A percentile compares a stretch with the other conserved stretches of the same genome.
Evolutionary conservation across 2,329 filamentous ascomycete genomes (phyloP).

Genomic region (Emmonsiellopsis sp.): DNA sequence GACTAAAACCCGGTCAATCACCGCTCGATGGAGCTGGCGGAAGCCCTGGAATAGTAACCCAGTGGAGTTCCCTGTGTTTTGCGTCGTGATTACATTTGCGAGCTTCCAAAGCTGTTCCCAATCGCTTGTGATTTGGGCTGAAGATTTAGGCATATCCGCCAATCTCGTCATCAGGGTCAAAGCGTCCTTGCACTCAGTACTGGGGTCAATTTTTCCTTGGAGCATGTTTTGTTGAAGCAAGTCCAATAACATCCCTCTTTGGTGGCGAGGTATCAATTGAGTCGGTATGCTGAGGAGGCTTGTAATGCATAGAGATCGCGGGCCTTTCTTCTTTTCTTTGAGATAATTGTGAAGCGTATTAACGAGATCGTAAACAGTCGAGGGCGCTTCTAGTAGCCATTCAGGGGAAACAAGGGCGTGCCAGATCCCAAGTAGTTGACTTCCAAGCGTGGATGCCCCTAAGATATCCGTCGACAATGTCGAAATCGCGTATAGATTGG

Average conservation of each 20-base stretch:
- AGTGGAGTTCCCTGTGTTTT: conserved; percentile 18
- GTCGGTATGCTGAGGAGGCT: conserved; percentile 30
- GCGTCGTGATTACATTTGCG: conserved; percentile 25
- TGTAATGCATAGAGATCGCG: conserved; percentile 23
- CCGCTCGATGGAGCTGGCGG: conserved; percentile 25
- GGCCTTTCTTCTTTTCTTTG: conserved; percentile 18
- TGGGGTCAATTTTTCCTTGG: conserved; percentile 16
- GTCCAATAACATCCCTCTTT: conserved; percentile 26
- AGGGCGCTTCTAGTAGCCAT: conserved; percentile 27
- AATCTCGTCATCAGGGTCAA: conserved; percentile 32
- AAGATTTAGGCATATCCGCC: conserved; percentile 30
- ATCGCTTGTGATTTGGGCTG: conserved; percentile 27
- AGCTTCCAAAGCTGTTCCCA: conserved; percentile 29
- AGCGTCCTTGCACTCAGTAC: conserved; percentile 19
- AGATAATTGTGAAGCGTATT: conserved; percentile 25
- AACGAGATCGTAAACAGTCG: conserved; percentile 26
- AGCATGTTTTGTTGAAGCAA: conserved; percentile 25
- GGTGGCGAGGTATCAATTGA: conserved; percentile 28
- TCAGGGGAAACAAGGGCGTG: conserved; percentile 29
- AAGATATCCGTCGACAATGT: neutral
- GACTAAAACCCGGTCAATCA: conserved; percentile 27
- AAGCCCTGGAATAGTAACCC: conserved; percentile 16
- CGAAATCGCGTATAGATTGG: neutral
- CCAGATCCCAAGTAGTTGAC: conserved; percentile 29
- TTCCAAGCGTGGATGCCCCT: neutral